Evolutionary conservation across 2,329 filamentous ascomycete species (phyloP).

Genomic region (Aspergillus sp.): DNA sequence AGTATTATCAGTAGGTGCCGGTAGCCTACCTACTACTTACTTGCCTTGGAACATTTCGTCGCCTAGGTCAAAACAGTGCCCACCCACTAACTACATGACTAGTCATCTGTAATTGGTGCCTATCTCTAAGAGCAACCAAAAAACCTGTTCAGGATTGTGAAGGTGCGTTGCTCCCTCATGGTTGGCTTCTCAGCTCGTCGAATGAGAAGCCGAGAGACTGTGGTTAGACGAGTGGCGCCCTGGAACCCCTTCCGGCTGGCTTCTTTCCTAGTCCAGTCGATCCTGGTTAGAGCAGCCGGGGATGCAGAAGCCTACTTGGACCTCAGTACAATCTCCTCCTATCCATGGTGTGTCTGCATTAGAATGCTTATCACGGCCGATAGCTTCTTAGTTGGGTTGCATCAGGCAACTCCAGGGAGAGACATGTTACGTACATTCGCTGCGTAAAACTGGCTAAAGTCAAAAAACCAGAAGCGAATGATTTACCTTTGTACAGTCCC

Average conservation of each 20-base stretch:
- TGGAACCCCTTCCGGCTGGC: constrained; percentile 4
- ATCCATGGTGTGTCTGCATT: neutral
- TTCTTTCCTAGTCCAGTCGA: constrained; percentile 14
- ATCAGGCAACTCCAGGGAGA: constrained; percentile 5
- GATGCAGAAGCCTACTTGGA: constrained; percentile 19
- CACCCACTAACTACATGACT: neutral
- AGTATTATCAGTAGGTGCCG: too few species aligned
- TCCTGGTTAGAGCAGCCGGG: constrained; percentile 18
- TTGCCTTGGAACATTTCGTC: neutral
- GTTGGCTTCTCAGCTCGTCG: constrained; percentile 2
- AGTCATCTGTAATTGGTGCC: neutral
- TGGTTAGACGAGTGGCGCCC: constrained; percentile 10
- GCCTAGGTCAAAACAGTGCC: neutral
- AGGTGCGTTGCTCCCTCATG: neutral
- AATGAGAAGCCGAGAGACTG: constrained; percentile 1
- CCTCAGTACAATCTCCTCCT: neutral
- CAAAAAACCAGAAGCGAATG: neutral
- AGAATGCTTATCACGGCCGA: neutral
- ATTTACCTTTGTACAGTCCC: neutral
- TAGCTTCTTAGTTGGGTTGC: neutral
- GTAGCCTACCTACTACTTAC: neutral
- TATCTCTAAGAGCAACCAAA: neutral
- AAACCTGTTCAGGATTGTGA: neutral
- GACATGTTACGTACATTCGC: constrained; percentile 10
- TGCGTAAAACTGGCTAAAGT: neutral